Evolutionary conservation across 805 yeast species (phyloP), one percentile per base, ranked within the genome.

Genomic region (Isabelozyma pseudorhagii): DNA sequence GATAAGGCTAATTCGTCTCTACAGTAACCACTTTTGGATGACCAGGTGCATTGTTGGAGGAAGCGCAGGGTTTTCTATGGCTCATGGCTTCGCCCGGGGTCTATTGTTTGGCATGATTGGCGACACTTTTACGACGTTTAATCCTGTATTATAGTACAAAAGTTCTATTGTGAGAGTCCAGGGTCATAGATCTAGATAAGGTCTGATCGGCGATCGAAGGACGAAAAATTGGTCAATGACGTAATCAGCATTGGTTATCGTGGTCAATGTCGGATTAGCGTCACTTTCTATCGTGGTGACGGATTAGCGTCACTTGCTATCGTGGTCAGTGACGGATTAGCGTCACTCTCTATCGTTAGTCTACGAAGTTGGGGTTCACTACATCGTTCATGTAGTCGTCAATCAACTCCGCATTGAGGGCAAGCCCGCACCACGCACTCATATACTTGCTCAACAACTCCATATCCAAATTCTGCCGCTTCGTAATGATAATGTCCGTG

Each of bases 341-440:
- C 17, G 2, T 15, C 2, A 2, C 2, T 15, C 2, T 15, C 17
- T 15, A 15, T 15, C 17, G 17, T 15, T 15, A 44, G 10, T 50
- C 50, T 13, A 38, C 49, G 8, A 49, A 46, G 36, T 47, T 21
- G 13, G 63, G 61, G 9, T 53, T 54, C 13, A 59, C 71, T 21
- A 64, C 65, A 4, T 48, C 48, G 38, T 47, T 46, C 11, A 67
- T 53, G 50, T 67, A 67, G 25, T 54, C 62, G 2, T 58, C 55
- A n/a, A 66, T 59, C 9, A 55, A 40, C 8, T 51, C 54, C 25
- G 50, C 31, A 40, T 54, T 53, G 28, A 62, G 54, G 15, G 46
- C 51, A 38, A 63, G 57, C 9, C 71, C 69, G 3, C 54, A 44
- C 14, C 62, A 55, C 15, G 48, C 45, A 11, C 56, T 52, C 28